Base-by-base conservation (phyloP, 148 eudicot genomes). In the Limonium bicolor region DNA sequence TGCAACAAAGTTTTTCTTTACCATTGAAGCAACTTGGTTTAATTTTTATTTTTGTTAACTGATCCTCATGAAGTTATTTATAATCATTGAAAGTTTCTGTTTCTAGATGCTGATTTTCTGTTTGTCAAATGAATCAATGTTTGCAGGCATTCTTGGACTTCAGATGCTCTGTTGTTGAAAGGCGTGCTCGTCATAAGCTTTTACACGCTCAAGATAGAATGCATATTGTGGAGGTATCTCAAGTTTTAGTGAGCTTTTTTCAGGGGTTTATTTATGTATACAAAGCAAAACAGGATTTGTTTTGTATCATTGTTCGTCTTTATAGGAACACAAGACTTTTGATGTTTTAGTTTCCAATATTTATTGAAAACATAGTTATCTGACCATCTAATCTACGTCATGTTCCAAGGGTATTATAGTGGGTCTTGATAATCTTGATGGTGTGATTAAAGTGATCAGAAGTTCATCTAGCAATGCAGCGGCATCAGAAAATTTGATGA, bases 181-280 rank as follows among this genome's bases (percentile, higher is more conserved):
- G 97, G 39, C 95, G 97, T 48, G 78, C 97, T 27, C 62, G 30
- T 32, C 78, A 34, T 63, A 84, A 84, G 75, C 85, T 84, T 41
- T 63, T 72, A 24, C 97, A 90, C 23, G 95, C 97, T 11, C 69
- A 60, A 56, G 80, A 77, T 36, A 76, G 97, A 46, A 64, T 67
- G 64, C 97, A 90, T 63, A 73, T 90, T 50, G 71, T 90, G 41
- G 85, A 84, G 93, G 97, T 90, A 67, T 38, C n/a, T n/a, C n/a
- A n/a, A n/a, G n/a, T n/a, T n/a, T n/a, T n/a, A n/a, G n/a, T n/a
- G n/a, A n/a, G n/a, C n/a, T n/a, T n/a, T n/a, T n/a, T n/a, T n/a
- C n/a, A n/a, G n/a, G n/a, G n/a, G n/a, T n/a, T n/a, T n/a, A n/a
- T n/a, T n/a, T n/a, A n/a, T n/a, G n/a, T n/a, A n/a, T n/a, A n/a